These are phyloP conservation scores for Ramularia endophylla DNA, from an alignment of 2,329 filamentous ascomycete genomes.

Conservation along the genomic window DNA sequence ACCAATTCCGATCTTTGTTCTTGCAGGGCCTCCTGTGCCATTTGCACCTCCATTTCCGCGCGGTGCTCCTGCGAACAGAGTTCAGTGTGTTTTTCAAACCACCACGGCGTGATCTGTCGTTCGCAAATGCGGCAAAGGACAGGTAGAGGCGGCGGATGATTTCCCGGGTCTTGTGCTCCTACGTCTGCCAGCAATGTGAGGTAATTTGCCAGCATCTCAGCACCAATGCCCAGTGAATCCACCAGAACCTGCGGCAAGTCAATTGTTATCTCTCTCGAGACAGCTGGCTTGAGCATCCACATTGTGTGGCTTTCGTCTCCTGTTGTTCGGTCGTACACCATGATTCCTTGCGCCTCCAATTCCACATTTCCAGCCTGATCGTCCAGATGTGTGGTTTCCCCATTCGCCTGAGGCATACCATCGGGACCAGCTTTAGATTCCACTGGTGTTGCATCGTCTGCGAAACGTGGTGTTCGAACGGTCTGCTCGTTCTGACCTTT, in stretches of 20 bases:
- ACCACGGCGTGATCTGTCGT: slow-evolving; percentile 95
- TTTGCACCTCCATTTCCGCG: slow-evolving; percentile 95
- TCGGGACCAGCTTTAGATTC: slow-evolving; percentile 24
- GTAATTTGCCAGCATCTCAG: slow-evolving; percentile 90
- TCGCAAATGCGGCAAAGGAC: slow-evolving; percentile 97
- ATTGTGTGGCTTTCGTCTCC: slow-evolving; percentile 92
- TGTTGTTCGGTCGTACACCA: slow-evolving; percentile 87
- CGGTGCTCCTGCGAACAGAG: slow-evolving; percentile 92
- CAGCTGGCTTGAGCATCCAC: slow-evolving; percentile 98
- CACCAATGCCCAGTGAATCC: slow-evolving; percentile 87
- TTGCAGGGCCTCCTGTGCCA: slow-evolving; percentile 84
- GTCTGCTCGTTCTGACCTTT: slow-evolving; percentile 50
- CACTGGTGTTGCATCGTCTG: slow-evolving; percentile 23
- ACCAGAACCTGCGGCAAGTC: slow-evolving; percentile 85
- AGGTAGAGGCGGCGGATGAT: slow-evolving; percentile 73
- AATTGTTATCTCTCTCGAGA: slow-evolving; percentile 88
- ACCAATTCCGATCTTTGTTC: slow-evolving; percentile 95
- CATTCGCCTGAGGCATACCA: slow-evolving; percentile 7
- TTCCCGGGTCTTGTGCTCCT: slow-evolving; percentile 65
- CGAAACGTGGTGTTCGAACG: no score
- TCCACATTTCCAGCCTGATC: slow-evolving; percentile 53
- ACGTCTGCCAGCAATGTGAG: slow-evolving; percentile 83
- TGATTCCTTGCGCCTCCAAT: slow-evolving; percentile 94
- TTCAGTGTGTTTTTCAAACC: slow-evolving; percentile 99
- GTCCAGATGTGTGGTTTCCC: slow-evolving; percentile 4